phyloP scores from a whole-genome alignment of 2,329 filamentous ascomycete genomes.

The Cercospora canescens region DNA sequence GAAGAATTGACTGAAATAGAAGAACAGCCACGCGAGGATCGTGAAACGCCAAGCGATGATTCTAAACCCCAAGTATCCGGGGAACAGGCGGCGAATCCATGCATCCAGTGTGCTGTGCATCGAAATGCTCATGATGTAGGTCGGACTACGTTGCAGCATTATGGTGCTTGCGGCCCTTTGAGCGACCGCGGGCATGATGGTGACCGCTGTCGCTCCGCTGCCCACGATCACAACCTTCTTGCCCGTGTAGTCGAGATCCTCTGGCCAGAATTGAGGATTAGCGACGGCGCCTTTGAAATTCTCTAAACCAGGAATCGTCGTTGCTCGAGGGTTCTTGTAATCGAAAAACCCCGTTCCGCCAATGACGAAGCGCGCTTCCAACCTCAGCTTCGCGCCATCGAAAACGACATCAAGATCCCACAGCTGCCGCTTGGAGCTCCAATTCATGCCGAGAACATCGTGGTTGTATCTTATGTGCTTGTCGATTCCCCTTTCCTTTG shows the following conservation, averaged over 20 bases:
- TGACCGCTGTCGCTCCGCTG: slow-evolving; percentile 75
- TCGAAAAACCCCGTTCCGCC: slow-evolving; percentile 3
- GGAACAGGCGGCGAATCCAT: background rate
- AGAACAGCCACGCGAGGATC: background rate
- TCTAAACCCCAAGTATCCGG: background rate
- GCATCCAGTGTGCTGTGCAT: background rate
- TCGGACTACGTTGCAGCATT: background rate
- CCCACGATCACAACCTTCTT: slow-evolving; percentile 74
- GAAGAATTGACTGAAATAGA: background rate
- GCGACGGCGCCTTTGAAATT: slow-evolving; percentile 62
- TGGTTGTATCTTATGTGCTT: slow-evolving; percentile 46
- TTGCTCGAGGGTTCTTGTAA: slow-evolving; percentile 30
- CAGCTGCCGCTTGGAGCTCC: slow-evolving; percentile 49
- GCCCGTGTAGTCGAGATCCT: slow-evolving; percentile 61
- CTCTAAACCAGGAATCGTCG: slow-evolving; percentile 65
- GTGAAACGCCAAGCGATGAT: slow-evolving; percentile 5
- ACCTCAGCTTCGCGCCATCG: background rate
- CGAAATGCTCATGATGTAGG: slow-evolving; percentile 6
- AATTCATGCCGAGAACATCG: slow-evolving; percentile 43
- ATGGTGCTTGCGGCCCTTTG: background rate
- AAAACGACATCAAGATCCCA: slow-evolving; percentile 50
- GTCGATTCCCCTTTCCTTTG: slow-evolving; percentile 44
- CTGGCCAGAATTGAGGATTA: slow-evolving; percentile 75
- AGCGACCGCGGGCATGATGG: slow-evolving; percentile 68
- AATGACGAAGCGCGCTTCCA: background rate